A percentile compares a stretch with the other conserved stretches of the same genome.
phyloP scores from a whole-genome alignment of 306 rosid genomes.

The Urtica urens region DNA sequence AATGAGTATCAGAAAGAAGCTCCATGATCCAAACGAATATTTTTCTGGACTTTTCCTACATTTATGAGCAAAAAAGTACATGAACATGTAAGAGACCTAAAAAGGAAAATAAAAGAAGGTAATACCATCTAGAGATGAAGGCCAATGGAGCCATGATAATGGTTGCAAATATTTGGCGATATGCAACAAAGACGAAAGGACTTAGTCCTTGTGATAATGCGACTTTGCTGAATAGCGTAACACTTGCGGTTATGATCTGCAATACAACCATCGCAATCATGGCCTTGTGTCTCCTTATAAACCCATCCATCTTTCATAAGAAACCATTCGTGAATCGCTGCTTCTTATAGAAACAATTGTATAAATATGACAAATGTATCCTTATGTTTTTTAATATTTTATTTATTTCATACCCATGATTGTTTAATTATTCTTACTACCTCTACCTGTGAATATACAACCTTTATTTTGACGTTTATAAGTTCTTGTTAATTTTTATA shows the following conservation, averaged over 20 bases:
- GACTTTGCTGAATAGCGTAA: slow-evolving; percentile 2
- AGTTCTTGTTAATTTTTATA: too few species aligned
- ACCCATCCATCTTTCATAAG: too few species aligned
- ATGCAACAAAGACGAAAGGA: not conserved
- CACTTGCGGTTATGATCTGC: not conserved
- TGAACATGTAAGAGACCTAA: not conserved
- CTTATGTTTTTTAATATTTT: too few species aligned
- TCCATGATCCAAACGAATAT: not conserved
- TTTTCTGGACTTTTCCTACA: not conserved
- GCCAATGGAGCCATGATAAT: slow-evolving; percentile 1
- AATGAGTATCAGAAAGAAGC: slow-evolving; percentile 4
- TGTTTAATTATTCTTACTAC: too few species aligned
- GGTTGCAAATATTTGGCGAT: not conserved
- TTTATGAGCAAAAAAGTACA: not conserved
- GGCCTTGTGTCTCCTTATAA: not conserved
- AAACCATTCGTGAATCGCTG: too few species aligned
- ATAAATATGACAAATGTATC: too few species aligned
- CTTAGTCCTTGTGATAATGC: slow-evolving; percentile 9
- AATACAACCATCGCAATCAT: not conserved
- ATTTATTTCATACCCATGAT: too few species aligned
- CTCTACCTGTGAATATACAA: too few species aligned
- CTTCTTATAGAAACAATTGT: too few species aligned
- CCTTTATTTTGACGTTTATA: too few species aligned
- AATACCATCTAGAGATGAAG: not conserved
- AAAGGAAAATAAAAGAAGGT: not conserved